Base-by-base conservation (phyloP, 116 monocot species). In the Zostera marina region DNA sequence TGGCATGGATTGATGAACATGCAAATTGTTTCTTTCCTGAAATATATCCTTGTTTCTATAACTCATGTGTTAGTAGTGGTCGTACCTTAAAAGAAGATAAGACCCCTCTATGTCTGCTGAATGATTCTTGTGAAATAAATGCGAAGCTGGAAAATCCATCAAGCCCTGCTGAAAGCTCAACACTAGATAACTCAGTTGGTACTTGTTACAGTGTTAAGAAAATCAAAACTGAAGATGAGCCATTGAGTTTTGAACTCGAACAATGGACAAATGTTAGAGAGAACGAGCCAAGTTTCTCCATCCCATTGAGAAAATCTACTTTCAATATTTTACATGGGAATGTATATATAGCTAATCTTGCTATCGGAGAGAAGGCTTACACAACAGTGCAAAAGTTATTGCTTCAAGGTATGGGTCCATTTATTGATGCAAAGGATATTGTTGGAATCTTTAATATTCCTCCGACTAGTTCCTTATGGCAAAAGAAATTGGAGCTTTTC, bases 1-100 rank as follows among this genome's bases (percentile, higher is more conserved):
- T 93, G 61, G 88, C 84, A 46, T 93, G 93, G 93, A 73, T 93
- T 61, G 93, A 94, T 68, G 77, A 79, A 65, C 41, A 79, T 54
- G 82, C 73, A n/a, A 71, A 60, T 38, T 69, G 53, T 32, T 88
- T 79, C 61, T 94, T 76, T 70, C 85, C 89, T 3, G 76, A 77
- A 64, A 21, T 72, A n/a, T 59, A 15, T 65, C 4, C 53, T 71
- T 69, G 71, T 59, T 41, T 58, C 59, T 68, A 24, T 70, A 65
- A 73, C 57, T 69, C 77, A 44, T 38, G 46, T 53, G 26, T n/a
- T 24, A 42, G 40, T 45, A 41, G 19, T 39, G 48, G 69, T 59
- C 56, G 24, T 44, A 60, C 14, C 41, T 16, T 48, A n/a, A 14
- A 32, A 19, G 62, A 69, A 52, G 63, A 63, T 40, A 42, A 54